Evolutionary conservation across 768 basidiomycete genomes (phyloP).

Genomic region (Lentinus tigrinus): DNA sequence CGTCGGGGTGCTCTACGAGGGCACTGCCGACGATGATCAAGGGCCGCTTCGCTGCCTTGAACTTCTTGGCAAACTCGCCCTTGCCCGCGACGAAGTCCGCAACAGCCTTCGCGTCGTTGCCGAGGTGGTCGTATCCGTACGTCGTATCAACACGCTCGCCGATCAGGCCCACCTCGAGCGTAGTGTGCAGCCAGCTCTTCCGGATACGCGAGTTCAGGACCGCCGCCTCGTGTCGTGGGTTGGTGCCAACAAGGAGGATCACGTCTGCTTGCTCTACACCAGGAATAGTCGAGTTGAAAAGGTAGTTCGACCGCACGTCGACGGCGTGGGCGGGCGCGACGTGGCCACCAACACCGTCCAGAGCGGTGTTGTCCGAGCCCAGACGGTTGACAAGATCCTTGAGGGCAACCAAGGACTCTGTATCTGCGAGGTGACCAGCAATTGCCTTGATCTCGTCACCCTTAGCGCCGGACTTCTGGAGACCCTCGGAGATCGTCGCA

Average conservation of each 20-base stretch:
- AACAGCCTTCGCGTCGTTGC: constrained; percentile 70
- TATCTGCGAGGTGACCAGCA: constrained; percentile 90
- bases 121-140: constrained; percentile 92
- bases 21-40: constrained; percentile 92
- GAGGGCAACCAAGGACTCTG: constrained; percentile 88
- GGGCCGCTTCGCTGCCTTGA: constrained; percentile 86
- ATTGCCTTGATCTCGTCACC: constrained; percentile 94
- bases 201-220: constrained; percentile 97
- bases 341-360: constrained; percentile 72
- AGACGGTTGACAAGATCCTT: constrained; percentile 92
- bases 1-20: constrained; percentile 82
- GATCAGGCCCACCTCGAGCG: constrained; percentile 84
- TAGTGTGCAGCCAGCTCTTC: constrained; percentile 88
- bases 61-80: constrained; percentile 78
- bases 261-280: constrained; percentile 89
- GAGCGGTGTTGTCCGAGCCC: constrained; percentile 89
- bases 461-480: constrained; percentile 75
- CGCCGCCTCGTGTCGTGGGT: constrained; percentile 95
- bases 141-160: constrained; percentile 90
- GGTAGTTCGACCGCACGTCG: constrained; percentile 93
- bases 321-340: constrained; percentile 75
- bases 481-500: constrained; percentile 71
- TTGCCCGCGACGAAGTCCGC: constrained; percentile 78
- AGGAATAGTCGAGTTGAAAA: constrained; percentile 92
- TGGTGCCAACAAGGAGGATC: constrained; percentile 92